A percentile compares a stretch with the other conserved stretches of the same genome.
These are phyloP conservation scores for Physocladia obscura DNA, from an alignment of 192 early-diverging fungal species.

Conservation along the genomic window DNA sequence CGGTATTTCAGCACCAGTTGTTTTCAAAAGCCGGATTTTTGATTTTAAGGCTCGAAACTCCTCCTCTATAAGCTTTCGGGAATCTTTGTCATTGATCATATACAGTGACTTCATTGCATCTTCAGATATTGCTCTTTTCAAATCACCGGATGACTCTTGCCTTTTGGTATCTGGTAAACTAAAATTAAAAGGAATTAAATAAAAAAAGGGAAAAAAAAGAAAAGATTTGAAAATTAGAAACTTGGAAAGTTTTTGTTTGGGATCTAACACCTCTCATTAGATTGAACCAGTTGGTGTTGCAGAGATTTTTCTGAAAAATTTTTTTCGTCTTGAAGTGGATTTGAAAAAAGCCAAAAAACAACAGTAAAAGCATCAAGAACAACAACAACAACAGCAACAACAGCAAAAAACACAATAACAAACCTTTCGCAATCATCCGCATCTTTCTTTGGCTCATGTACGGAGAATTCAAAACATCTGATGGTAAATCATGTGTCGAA, in stretches of 20 bases:
- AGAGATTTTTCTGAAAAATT: too few species aligned
- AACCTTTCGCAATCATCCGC: too few species aligned
- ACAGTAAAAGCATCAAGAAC: too few species aligned
- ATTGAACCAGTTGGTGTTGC: too few species aligned
- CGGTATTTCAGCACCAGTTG: conserved; percentile 13
- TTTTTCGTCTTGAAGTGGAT: too few species aligned
- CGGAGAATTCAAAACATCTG: conserved; percentile 7
- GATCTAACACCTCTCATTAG: too few species aligned
- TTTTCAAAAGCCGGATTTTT: conserved; percentile 4
- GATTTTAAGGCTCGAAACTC: conserved; percentile 16
- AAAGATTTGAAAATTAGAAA: neutral
- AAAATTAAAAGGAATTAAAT: neutral
- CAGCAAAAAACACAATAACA: too few species aligned
- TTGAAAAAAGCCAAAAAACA: too few species aligned
- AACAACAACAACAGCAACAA: too few species aligned
- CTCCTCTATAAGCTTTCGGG: conserved; percentile 5
- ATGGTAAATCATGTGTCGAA: neutral
- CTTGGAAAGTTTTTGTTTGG: too few species aligned
- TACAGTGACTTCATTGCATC: neutral
- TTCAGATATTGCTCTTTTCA: neutral
- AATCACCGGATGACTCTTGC: neutral
- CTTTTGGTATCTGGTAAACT: neutral
- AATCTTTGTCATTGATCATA: neutral
- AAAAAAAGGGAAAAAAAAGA: neutral
- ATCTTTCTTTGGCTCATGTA: conserved; percentile 15